Base-by-base conservation (phyloP, 139 green algal species). In the Picochlorum sp. region DNA sequence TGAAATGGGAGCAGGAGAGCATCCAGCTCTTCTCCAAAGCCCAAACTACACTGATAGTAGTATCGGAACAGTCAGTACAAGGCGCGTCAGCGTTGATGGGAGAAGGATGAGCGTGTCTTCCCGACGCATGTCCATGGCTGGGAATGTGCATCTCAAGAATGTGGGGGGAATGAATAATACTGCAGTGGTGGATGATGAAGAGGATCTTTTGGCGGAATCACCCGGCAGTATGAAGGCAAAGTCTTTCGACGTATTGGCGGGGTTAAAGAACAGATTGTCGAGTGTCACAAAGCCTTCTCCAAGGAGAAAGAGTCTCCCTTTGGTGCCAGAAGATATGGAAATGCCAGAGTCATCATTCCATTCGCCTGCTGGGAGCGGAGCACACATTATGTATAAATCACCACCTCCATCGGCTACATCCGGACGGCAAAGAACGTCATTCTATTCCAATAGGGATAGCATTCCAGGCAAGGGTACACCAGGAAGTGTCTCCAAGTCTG, bases 11-110 rank as follows among this genome's bases (percentile, higher is more conserved):
- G 49, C 45, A 9, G 66, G 66, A n/a, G 72, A 49, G 28, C 72
- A 78, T 56, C 72, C 72, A n/a, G 72, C 72, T 13, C 61, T 78
- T 15, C 59, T 56, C 49, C 65, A 73, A 60, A 73, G 64, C 49
- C 71, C 71, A 11, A 51, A 58, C 6, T 30, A 68, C n/a, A 74
- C 65, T 8, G 30, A 60, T 60, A 78, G 71, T 59, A 74, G 47
- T 49, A 24, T 78, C 6, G 65, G 69, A 46, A 74, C 71, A 21
- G 20, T 72, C 30, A 63, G 61, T 14, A 78, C 71, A 49, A 49
- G 71, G 16, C 65, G 58, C 5, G 20, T 69, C 11, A 70, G 50
- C 18, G 64, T 72, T n/a, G 65, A 74, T 45, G 41, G 37, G 1
- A 64, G 71, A 4, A 64, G 71, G 34, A 13, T 24, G 14, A 74